Evolutionary conservation across 164 flowering plant genomes (phyloP).

Genomic region (Magnolia changhungtana): DNA sequence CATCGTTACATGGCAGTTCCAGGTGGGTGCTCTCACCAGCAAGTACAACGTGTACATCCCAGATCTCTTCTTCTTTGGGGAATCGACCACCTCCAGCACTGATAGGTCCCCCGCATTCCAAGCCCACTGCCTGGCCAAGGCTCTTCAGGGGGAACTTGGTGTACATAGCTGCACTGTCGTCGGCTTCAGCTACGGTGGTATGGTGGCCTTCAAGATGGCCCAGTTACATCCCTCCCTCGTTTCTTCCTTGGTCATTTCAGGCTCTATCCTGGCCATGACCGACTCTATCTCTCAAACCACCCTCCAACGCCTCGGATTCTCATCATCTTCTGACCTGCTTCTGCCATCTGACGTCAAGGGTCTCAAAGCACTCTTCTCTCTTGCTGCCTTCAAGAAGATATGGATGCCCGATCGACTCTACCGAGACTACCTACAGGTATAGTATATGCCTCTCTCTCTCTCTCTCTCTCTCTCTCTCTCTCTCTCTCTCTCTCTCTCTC

Average conservation of each 20-base stretch:
- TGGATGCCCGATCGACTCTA: conserved; percentile 70
- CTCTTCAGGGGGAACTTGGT: conserved; percentile 43
- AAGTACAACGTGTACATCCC: conserved; percentile 70
- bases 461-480: too few relatives aligned
- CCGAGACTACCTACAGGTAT: conserved; percentile 70
- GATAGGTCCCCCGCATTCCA: conserved; percentile 70
- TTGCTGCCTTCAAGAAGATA: conserved; percentile 59
- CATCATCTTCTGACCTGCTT: conserved; percentile 65
- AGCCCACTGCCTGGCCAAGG: conserved; percentile 57
- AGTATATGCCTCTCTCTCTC: too few relatives aligned
- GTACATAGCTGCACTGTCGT: conserved; percentile 55
- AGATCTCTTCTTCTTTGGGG: conserved; percentile 81
- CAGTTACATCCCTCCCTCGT: conserved; percentile 60
- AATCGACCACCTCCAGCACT: conserved; percentile 35
- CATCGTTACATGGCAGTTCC: conserved; percentile 87
- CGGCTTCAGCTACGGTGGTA: conserved; percentile 89
- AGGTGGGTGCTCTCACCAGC: conserved; percentile 56
- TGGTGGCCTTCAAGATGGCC: conserved; percentile 79
- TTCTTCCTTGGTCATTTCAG: conserved; percentile 53
- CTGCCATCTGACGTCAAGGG: conserved; percentile 67
- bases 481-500: too few relatives aligned
- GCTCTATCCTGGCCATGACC: conserved; percentile 67
- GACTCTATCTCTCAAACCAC: conserved; percentile 44
- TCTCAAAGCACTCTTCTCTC: conserved; percentile 59
- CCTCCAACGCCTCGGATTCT: conserved; percentile 47